These are phyloP conservation scores for Pleurotus eryngii DNA, from an alignment of 768 basidiomycete species.

Conservation along the genomic window DNA sequence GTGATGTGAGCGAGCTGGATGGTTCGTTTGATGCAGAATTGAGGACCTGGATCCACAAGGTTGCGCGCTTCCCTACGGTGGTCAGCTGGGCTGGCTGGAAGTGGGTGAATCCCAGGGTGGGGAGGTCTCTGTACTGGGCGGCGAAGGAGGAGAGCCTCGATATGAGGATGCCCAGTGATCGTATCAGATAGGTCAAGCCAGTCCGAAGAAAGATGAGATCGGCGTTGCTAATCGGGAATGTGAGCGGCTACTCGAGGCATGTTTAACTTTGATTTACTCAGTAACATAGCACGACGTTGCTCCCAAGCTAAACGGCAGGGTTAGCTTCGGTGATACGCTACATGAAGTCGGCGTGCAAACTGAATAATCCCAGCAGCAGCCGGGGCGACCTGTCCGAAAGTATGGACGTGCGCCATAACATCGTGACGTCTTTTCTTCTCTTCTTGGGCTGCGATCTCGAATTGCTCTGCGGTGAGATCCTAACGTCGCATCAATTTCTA, in stretches of 20 bases:
- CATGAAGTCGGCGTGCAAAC: constrained; percentile 34
- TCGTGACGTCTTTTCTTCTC: constrained; percentile 98
- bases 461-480: constrained; percentile 86
- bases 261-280: constrained; percentile 57
- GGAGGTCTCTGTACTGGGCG: constrained; percentile 78
- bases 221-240: constrained; percentile 66
- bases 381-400: constrained; percentile 90
- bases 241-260: not conserved
- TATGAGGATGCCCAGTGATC: constrained; percentile 87
- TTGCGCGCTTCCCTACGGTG: constrained; percentile 95
- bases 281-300: constrained; percentile 99
- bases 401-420: constrained; percentile 99
- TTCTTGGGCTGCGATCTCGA: constrained; percentile 86
- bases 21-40: constrained; percentile 8
- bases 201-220: constrained; percentile 95
- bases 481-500: constrained; percentile 24
- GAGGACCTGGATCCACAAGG: constrained; percentile 88
- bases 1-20: not conserved
- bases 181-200: constrained; percentile 79
- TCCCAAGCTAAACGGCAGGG: constrained; percentile 57
- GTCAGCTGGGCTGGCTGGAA: constrained; percentile 99
- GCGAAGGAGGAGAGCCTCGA: constrained; percentile 86
- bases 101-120: constrained; percentile 96
- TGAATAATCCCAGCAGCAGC: constrained; percentile 96
- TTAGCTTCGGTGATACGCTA: not conserved